Conservation (phyloP, 129 eudicot species). For the Chrysanthemum seticuspe region DNA sequence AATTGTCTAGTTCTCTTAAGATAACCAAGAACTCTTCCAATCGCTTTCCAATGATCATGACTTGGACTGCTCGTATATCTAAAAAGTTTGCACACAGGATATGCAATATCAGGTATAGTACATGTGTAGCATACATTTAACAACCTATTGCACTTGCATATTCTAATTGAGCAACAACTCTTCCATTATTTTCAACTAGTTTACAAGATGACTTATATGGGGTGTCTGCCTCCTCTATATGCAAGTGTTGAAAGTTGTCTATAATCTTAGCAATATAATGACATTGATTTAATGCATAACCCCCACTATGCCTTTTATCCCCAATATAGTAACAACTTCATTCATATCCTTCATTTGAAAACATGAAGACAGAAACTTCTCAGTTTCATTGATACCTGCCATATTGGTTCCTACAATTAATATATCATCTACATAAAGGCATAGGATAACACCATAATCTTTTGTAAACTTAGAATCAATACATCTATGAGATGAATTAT, state of each 20-base stretch:
- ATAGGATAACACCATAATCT: not conserved
- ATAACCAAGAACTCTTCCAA: too few relatives aligned
- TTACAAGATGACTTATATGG: not conserved
- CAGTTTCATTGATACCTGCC: not conserved
- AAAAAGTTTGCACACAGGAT: too few relatives aligned
- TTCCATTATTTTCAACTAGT: not conserved
- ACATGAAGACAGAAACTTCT: not conserved
- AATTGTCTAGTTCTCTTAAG: too few relatives aligned
- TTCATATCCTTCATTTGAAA: not conserved
- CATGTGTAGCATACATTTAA: not conserved
- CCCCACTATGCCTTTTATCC: conserved; percentile 13
- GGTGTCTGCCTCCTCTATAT: not conserved
- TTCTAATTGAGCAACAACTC: not conserved
- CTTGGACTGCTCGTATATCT: too few relatives aligned
- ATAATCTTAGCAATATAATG: conserved; percentile 3
- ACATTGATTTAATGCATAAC: conserved; percentile 8
- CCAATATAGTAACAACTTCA: conserved; percentile 2
- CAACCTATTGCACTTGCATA: conserved; percentile 5
- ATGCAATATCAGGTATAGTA: too few relatives aligned
- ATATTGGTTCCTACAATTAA: not conserved
- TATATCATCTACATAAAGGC: not conserved
- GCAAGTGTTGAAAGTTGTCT: not conserved
- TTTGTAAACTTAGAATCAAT: conserved; percentile 2
- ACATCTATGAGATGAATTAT: not conserved
- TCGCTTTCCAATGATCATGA: too few relatives aligned